Percentiles rank a stretch among this genome's conserved stretches.
Evolutionary conservation across 2,329 filamentous ascomycete genomes (phyloP).

Genomic region (Paramyrothecium sp.): DNA sequence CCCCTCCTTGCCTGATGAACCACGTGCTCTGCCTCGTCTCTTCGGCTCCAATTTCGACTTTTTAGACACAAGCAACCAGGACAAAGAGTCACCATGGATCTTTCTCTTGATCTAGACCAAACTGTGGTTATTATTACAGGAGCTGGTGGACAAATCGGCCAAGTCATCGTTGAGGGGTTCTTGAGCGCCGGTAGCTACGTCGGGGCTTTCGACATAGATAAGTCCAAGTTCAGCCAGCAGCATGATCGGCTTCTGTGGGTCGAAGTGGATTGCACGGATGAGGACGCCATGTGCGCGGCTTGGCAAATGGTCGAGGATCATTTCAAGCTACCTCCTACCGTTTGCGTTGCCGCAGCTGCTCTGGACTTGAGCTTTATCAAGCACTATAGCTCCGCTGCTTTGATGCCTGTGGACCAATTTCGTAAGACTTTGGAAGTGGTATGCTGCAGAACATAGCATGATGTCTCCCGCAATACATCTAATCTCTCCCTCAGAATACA

Average conservation of each 20-base stretch:
- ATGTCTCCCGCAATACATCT: no score
- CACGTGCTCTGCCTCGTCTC: no score
- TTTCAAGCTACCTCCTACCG: not conserved
- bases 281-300: not conserved
- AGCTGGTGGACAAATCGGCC: slow-evolving; percentile 5
- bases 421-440: slow-evolving; percentile 1
- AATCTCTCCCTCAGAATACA: not conserved
- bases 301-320: slow-evolving; percentile 1
- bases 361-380: slow-evolving; percentile 4
- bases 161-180: slow-evolving; percentile 5
- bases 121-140: slow-evolving; percentile 3
- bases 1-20: no score
- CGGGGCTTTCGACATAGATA: slow-evolving; percentile 2
- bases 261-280: not conserved
- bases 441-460: not conserved
- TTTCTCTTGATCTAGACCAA: slow-evolving; percentile 1
- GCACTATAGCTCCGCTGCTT: not conserved
- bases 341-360: slow-evolving; percentile 2
- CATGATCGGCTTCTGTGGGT: slow-evolving; percentile 2
- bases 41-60: no score
- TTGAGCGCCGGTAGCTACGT: slow-evolving; percentile 4
- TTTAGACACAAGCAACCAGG: no score
- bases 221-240: slow-evolving; percentile 1
- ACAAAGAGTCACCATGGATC: not conserved
- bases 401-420: slow-evolving; percentile 2